These are phyloP conservation scores for Boechera divaricarpa DNA, from an alignment of 345 rosid genomes.

Conservation along the genomic window DNA sequence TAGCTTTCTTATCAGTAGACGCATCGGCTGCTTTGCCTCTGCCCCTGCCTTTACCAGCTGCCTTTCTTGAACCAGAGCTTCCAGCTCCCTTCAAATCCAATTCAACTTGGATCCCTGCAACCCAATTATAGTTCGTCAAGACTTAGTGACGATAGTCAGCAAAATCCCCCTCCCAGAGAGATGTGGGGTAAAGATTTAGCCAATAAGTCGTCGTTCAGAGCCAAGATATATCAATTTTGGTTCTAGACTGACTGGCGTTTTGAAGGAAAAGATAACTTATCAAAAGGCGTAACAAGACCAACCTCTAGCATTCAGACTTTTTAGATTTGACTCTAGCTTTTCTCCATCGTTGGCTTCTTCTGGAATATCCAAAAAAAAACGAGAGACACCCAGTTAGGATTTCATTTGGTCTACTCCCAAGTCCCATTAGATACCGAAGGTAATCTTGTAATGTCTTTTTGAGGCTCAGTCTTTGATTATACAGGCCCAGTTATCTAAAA, in stretches of 20 bases:
- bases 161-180: background rate
- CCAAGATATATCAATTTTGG: background rate
- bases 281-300: constrained; percentile 6
- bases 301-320: constrained; percentile 80
- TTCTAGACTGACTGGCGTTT: background rate
- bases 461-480: background rate
- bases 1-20: constrained; percentile 58
- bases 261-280: constrained; percentile 15
- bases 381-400: constrained; percentile 15
- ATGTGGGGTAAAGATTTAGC: background rate
- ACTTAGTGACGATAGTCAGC: background rate
- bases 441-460: constrained; percentile 7
- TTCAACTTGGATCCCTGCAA: constrained; percentile 75
- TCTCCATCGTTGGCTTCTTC: constrained; percentile 57
- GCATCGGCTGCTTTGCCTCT: constrained; percentile 54
- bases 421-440: background rate
- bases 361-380: constrained; percentile 36
- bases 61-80: constrained; percentile 60
- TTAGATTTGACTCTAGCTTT: constrained; percentile 74
- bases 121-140: background rate
- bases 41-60: constrained; percentile 44
- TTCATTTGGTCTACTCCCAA: constrained; percentile 13
- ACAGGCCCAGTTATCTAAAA: constrained; percentile 22
- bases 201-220: background rate
- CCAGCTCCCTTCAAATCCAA: constrained; percentile 68